Percentiles rank a stretch among this genome's conserved stretches.
Evolutionary conservation across 169 alveolate species (phyloP).

Genomic region (Eimeria tenella): DNA sequence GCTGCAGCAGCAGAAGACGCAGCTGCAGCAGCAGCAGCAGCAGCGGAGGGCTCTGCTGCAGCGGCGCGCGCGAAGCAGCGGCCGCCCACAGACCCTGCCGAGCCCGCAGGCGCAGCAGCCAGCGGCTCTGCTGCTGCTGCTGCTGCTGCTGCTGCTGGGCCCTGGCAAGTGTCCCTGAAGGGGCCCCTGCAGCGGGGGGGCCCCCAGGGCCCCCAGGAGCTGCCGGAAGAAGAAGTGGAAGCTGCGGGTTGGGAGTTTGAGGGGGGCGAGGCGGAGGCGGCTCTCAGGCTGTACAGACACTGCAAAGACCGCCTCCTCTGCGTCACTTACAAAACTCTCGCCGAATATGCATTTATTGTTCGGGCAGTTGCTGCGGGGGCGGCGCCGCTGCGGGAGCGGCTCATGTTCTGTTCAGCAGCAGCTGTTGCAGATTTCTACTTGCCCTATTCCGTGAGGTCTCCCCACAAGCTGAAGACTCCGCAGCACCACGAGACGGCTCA

Average conservation of each 20-base stretch:
- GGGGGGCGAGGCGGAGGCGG: constrained; percentile 53
- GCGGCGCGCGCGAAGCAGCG: neutral
- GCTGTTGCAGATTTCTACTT: constrained; percentile 77
- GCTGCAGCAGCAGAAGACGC: neutral
- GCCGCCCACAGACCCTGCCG: neutral
- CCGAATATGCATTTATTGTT: constrained; percentile 56
- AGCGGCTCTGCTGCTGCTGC: neutral
- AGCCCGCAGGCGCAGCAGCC: neutral
- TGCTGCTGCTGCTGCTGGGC: neutral
- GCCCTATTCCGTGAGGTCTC: constrained; percentile 45
- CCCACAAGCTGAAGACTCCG: constrained; percentile 57
- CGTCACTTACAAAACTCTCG: constrained; percentile 48
- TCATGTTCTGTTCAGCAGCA: constrained; percentile 71
- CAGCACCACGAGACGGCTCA: neutral
- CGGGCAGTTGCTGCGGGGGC: constrained; percentile 50
- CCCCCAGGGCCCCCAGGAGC: neutral
- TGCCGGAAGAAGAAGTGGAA: neutral
- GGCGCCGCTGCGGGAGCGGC: constrained; percentile 49
- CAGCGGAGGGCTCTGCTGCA: neutral
- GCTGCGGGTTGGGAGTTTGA: neutral
- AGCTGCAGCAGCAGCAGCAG: neutral
- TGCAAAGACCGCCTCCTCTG: constrained; percentile 67
- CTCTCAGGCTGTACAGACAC: constrained; percentile 62
- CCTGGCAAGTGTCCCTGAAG: constrained; percentile 2
- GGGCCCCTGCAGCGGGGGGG: neutral